Conservation (phyloP, 2,329 filamentous ascomycete genomes). For the Sordariomycetes sp. region DNA sequence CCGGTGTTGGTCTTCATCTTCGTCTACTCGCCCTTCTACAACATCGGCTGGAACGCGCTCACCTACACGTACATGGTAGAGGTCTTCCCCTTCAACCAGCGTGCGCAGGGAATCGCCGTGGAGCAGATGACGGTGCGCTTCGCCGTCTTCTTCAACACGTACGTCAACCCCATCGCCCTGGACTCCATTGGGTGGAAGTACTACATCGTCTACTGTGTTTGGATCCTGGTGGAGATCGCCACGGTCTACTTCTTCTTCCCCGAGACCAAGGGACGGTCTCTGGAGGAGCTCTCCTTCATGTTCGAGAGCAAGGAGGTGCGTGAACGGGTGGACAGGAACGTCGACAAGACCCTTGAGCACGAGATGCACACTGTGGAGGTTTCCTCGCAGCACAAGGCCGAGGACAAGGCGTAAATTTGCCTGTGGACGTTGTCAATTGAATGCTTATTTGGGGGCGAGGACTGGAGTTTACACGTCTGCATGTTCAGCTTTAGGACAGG, state of each 20-base stretch:
- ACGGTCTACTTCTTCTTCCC: conserved; percentile 12
- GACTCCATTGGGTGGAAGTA: conserved; percentile 14
- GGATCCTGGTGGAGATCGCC: conserved; percentile 13
- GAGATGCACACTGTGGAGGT: neutral
- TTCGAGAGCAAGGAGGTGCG: conserved; percentile 9
- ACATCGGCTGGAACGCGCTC: conserved; percentile 16
- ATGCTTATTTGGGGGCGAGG: no score
- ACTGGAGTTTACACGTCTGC: no score
- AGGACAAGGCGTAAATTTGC: no score
- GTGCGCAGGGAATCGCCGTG: conserved; percentile 21
- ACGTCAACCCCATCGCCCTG: conserved; percentile 12
- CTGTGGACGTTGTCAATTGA: no score
- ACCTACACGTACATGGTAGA: conserved; percentile 16
- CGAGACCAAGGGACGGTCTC: conserved; percentile 33
- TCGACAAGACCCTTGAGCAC: neutral
- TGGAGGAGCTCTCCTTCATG: conserved; percentile 30
- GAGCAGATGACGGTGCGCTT: conserved; percentile 5
- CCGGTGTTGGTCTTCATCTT: conserved; percentile 20
- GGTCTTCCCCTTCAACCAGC: conserved; percentile 15
- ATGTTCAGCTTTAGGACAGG: no score
- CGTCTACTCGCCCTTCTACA: conserved; percentile 16
- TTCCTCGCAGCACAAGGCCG: no score
- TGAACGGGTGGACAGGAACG: neutral
- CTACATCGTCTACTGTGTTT: conserved; percentile 14
- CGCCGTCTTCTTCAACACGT: conserved; percentile 5